Base-by-base conservation (phyloP, 2,329 filamentous ascomycete genomes). In the Aciculosporium take region DNA sequence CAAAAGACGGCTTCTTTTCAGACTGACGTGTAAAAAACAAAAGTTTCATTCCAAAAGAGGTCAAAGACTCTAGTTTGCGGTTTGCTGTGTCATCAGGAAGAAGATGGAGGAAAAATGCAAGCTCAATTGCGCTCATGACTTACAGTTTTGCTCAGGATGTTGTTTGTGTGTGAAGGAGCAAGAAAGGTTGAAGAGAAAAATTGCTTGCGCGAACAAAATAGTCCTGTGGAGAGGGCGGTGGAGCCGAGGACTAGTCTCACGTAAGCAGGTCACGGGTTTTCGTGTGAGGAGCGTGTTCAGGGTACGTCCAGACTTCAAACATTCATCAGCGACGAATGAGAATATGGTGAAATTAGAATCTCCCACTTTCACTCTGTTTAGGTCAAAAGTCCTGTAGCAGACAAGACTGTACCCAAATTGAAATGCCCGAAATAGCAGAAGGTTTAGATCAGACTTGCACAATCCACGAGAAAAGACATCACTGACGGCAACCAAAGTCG, bases 51-150 rank as follows among this genome's bases (percentile, higher is more conserved):
- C 77, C 71, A 62, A 47, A 61, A 61, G 24, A 69, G 81, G 79
- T 93, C 85, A 91, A 91, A 93, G 85, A 93, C 85, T 93, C 85
- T 93, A 93, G 84, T 88, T 88, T 80, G 79, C 75, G 81, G 82
- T 86, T 80, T 74, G 71, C 69, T 18, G 66, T 86, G 79, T 88
- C 84, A 89, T 89, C 84, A 86, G 61, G 65, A 64, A 68, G 46
- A 46, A 39, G 21, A 33, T 34, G 32, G 34, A 15, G 6, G 28
- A 7, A 21, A 4, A 28, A n/a, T 43, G 33, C 40, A 40, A 40
- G 21, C 28, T 37, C 36, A 21, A 20, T 41, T 15, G 37, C 17
- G 31, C 4, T 37, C 5, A 18, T 42, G 43, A 42, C 46, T 49
- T 50, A 51, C 48, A 40, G 43, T n/a, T 43, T 33, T 33, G 39